These are phyloP conservation scores for Saccharomyces hybrid DNA, from an alignment of 1,139 yeast species.

Conservation along the genomic window DNA sequence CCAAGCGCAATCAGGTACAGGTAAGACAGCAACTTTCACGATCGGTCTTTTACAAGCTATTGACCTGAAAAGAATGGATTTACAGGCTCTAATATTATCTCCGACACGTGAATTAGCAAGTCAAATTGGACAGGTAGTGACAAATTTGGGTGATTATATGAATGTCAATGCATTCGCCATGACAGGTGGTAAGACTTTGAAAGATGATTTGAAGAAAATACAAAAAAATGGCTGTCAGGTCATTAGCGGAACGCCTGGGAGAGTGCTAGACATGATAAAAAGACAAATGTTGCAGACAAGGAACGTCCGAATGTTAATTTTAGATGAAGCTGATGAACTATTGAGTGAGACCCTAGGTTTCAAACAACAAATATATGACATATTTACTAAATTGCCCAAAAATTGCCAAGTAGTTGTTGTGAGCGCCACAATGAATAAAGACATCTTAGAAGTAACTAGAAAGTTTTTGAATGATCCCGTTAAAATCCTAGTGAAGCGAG, in stretches of 20 bases:
- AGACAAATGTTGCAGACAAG: conserved; percentile 63
- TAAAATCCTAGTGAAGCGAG: conserved; percentile 82
- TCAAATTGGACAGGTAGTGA: conserved; percentile 81
- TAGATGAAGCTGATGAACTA: conserved; percentile 94
- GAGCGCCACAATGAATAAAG: conserved; percentile 84
- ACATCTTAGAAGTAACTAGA: conserved; percentile 76
- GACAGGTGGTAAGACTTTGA: conserved; percentile 85
- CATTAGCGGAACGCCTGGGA: conserved; percentile 96
- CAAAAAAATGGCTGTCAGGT: conserved; percentile 70
- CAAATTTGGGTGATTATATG: conserved; percentile 82
- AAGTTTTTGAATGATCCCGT: conserved; percentile 90
- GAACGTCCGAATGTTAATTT: conserved; percentile 68
- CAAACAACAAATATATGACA: conserved; percentile 86
- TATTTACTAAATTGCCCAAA: conserved; percentile 71
- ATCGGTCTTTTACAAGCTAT: conserved; percentile 83
- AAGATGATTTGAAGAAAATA: conserved; percentile 68
- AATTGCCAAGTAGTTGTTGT: conserved; percentile 88
- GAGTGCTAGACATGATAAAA: conserved; percentile 82
- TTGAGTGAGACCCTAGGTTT: conserved; percentile 69
- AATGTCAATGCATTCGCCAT: conserved; percentile 80
- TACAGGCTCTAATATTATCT: conserved; percentile 76
- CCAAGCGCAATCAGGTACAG: conserved; percentile 98
- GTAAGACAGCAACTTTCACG: conserved; percentile 94
- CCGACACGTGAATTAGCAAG: conserved; percentile 93
- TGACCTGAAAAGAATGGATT: conserved; percentile 56